These are phyloP conservation scores for Scheffersomyces cryptocercus DNA, from an alignment of 1,139 yeast species.

Conservation along the genomic window DNA sequence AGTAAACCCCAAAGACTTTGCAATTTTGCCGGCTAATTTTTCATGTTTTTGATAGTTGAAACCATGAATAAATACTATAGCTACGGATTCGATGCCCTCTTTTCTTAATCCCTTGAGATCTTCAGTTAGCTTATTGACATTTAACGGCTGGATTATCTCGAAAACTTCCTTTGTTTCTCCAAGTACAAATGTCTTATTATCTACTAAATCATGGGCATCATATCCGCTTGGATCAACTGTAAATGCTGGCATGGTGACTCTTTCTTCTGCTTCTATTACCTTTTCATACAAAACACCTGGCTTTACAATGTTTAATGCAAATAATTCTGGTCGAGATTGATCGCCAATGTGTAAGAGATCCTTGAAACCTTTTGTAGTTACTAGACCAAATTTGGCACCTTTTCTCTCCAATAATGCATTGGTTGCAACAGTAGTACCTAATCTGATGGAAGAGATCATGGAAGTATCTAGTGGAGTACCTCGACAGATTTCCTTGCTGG, in stretches of 20 bases:
- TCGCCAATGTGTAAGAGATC: slow-evolving; percentile 68
- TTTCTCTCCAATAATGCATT: slow-evolving; percentile 70
- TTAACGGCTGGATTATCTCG: slow-evolving; percentile 52
- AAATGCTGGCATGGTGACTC: slow-evolving; percentile 69
- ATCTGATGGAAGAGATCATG: slow-evolving; percentile 51
- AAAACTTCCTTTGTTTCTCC: slow-evolving; percentile 70
- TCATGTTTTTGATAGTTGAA: slow-evolving; percentile 73
- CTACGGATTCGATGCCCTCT: slow-evolving; percentile 63
- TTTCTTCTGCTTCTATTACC: slow-evolving; percentile 69
- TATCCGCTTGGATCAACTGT: slow-evolving; percentile 56
- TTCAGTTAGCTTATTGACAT: slow-evolving; percentile 37
- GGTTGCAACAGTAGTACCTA: slow-evolving; percentile 85
- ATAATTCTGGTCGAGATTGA: slow-evolving; percentile 71
- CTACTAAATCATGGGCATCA: slow-evolving; percentile 18
- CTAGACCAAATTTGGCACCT: slow-evolving; percentile 63
- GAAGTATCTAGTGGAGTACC: slow-evolving; percentile 27
- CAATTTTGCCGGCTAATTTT: slow-evolving; percentile 54
- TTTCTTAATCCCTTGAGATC: slow-evolving; percentile 44
- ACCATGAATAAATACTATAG: slow-evolving; percentile 68
- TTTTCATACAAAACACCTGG: slow-evolving; percentile 61
- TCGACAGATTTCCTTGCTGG: slow-evolving; percentile 14
- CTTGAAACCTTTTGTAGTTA: slow-evolving; percentile 66
- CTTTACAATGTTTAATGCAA: slow-evolving; percentile 60
- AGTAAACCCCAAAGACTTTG: slow-evolving; percentile 56
- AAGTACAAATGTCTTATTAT: slow-evolving; percentile 20